Base-by-base conservation (phyloP, 345 rosid species). In the Camelina neglecta region DNA sequence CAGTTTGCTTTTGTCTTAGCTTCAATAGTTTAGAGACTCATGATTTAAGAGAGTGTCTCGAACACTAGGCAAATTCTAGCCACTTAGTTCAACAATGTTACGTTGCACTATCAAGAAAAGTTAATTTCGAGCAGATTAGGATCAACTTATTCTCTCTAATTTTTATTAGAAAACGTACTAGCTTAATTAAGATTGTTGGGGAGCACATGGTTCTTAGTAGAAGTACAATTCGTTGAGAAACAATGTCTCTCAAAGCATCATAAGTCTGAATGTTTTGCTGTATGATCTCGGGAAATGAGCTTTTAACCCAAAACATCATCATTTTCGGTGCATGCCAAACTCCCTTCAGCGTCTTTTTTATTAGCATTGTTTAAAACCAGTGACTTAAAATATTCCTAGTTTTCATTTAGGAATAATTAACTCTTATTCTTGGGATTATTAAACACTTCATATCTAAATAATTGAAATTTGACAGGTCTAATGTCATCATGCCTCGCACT, bases 401-500 rank as follows among this genome's bases (percentile, higher is more conserved):
- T 65, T 60, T 68, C 29, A 13, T 38, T 57, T 11, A 59, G 68
- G 77, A 65, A 65, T 71, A 65, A 31, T 50, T 71, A 77, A 78
- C 5, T 33, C 62, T 20, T 38, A 49, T 61, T 56, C 78, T 79
- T 79, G 81, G 78, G 81, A 79, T 79, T 79, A 73, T 73, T 79
- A 73, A 67, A 67, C 81, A 79, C 78, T 73, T 79, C 69, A 67
- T 79, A 67, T 61, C 81, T 79, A 67, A 79, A 79, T 79, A 53
- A 79, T 79, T 79, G 81, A 49, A 67, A 38, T 79, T 78, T 79
- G 83, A 85, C 88, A 83, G 85, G 83, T 83, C 42, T 67, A 76
- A 72, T 79, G 79, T 81, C 84, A 83, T 80, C 70, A 80, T 84
- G 85, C 80, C 82, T 76, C 82, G 73, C 79, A 69, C 78, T 76